These are phyloP conservation scores for Filosporella fistucella DNA, from an alignment of 495 filamentous ascomycete genomes.

Conservation along the genomic window DNA sequence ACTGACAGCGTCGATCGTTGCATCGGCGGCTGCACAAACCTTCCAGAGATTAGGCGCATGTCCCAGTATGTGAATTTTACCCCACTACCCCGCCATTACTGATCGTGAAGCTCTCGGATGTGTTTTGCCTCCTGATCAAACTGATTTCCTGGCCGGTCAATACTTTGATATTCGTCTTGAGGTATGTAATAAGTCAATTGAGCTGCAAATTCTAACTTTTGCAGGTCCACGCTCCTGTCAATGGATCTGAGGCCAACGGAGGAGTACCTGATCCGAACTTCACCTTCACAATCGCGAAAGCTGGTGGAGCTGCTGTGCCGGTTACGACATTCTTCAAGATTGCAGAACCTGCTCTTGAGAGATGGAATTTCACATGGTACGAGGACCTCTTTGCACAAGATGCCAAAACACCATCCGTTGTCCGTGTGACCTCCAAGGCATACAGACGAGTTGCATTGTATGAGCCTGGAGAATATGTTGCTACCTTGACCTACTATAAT, in stretches of 20 bases:
- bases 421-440: constrained; percentile 66
- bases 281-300: constrained; percentile 62
- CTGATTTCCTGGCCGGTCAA: constrained; percentile 69
- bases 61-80: constrained; percentile 30
- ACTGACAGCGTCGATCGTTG: constrained; percentile 4
- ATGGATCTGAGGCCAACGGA: constrained; percentile 64
- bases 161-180: constrained; percentile 74
- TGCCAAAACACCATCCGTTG: constrained; percentile 54
- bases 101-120: constrained; percentile 50
- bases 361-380: constrained; percentile 67
- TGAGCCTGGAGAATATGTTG: constrained; percentile 66
- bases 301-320: constrained; percentile 37
- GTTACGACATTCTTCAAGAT: constrained; percentile 57
- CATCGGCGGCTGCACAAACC: constrained; percentile 48
- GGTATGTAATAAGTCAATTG: constrained; percentile 7
- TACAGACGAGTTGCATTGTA: constrained; percentile 64
- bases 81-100: background rate
- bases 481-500: constrained; percentile 64
- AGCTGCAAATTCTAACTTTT: background rate
- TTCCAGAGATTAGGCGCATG: constrained; percentile 67
- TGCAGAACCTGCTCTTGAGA: constrained; percentile 52
- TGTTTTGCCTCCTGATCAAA: constrained; percentile 68
- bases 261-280: constrained; percentile 61
- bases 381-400: constrained; percentile 71
- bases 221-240: constrained; percentile 63